phyloP scores from a whole-genome alignment of 495 filamentous ascomycete species.

The Peziza echinospora region DNA sequence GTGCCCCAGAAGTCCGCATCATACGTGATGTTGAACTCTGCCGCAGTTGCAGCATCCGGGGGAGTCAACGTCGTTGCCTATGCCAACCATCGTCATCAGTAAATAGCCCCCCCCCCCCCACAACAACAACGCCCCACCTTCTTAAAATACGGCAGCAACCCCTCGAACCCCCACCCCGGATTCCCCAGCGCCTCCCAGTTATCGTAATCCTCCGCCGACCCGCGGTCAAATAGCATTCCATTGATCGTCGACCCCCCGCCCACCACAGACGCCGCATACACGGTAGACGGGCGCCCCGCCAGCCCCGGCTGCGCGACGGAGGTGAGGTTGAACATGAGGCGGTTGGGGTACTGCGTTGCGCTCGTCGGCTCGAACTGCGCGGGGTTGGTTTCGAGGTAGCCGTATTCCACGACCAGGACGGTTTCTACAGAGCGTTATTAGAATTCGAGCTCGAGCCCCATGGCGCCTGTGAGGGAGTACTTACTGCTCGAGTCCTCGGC shows the following conservation, averaged over 20 bases:
- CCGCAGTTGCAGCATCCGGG: conserved; percentile 20
- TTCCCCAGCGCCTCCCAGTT: conserved; percentile 38
- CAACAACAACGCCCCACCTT: conserved; percentile 16
- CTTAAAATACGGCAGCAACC: conserved; percentile 35
- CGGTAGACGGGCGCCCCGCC: too few species aligned
- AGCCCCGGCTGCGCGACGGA: too few species aligned
- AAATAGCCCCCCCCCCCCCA: neutral
- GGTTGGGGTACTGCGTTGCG: too few species aligned
- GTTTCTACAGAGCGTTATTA: too few species aligned
- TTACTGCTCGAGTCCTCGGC: too few species aligned
- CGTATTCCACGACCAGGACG: too few species aligned
- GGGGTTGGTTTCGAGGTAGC: too few species aligned
- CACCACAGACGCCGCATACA: too few species aligned
- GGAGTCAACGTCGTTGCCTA: conserved; percentile 23
- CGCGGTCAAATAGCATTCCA: conserved; percentile 26
- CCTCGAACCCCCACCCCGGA: conserved; percentile 40
- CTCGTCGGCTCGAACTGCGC: too few species aligned
- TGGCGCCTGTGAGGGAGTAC: too few species aligned
- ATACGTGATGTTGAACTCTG: conserved; percentile 24
- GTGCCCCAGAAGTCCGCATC: conserved; percentile 21
- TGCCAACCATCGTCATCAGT: conserved; percentile 9
- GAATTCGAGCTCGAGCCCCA: too few species aligned
- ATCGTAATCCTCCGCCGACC: conserved; percentile 30
- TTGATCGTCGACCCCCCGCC: conserved; percentile 30
- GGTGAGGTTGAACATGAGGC: too few species aligned